Evolutionary conservation across 352 stramenopile species (phyloP).

Genomic region (Pythium pyrilobum): DNA sequence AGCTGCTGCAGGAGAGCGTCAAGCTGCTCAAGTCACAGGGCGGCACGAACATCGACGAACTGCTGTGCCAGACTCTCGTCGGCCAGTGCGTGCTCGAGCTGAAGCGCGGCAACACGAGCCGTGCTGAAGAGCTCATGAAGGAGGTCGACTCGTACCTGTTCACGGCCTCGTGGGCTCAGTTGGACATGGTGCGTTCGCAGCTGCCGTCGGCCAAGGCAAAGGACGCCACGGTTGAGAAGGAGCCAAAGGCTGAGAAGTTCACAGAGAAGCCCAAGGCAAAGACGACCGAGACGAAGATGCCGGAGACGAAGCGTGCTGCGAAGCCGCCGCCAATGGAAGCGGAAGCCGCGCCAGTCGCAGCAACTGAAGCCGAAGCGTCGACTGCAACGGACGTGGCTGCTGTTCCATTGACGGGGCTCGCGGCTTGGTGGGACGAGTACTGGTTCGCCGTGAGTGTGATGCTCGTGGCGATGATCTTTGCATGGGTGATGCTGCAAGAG

Average conservation of each 20-base stretch:
- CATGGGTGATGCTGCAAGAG: conserved; percentile 11
- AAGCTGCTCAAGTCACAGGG: neutral
- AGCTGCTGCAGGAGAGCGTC: conserved; percentile 12
- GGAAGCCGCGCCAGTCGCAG: neutral
- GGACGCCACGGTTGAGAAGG: neutral
- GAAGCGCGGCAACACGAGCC: conserved; percentile 27
- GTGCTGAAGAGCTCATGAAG: conserved; percentile 30
- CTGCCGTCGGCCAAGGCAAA: conserved; percentile 16
- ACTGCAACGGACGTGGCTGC: conserved; percentile 9
- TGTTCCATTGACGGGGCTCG: neutral
- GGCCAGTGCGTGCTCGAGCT: conserved; percentile 54
- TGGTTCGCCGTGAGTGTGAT: conserved; percentile 22
- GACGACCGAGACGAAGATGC: conserved; percentile 1
- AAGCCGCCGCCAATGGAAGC: neutral
- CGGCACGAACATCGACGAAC: conserved; percentile 14
- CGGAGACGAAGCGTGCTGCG: neutral
- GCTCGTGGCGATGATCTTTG: conserved; percentile 21
- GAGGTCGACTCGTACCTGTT: conserved; percentile 37
- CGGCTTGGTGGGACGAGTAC: conserved; percentile 22
- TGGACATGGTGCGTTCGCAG: conserved; percentile 37
- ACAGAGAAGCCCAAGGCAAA: neutral
- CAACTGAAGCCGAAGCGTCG: neutral
- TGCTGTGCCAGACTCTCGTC: conserved; percentile 42
- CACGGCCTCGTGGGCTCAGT: conserved; percentile 25
- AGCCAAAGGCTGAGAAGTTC: conserved; percentile 2